Conservation (phyloP, 495 filamentous ascomycete species). For the Hypomontagnella monticulosa region DNA sequence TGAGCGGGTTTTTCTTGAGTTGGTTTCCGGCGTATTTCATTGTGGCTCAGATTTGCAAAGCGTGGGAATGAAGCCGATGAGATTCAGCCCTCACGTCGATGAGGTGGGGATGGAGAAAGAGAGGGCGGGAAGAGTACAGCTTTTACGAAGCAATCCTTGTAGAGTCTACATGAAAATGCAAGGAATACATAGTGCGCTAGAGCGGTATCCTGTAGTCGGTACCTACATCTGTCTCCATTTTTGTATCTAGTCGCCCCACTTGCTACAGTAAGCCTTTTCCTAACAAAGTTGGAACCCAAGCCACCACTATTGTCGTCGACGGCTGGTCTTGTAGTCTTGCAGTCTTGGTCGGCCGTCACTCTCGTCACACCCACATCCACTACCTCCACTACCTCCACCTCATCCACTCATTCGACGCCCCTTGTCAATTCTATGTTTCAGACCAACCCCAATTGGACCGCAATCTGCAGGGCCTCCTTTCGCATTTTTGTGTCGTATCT, state of each 20-base stretch:
- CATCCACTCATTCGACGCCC: neutral
- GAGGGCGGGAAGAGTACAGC: neutral
- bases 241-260: neutral
- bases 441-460: slow-evolving; percentile 39
- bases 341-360: neutral
- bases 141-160: neutral
- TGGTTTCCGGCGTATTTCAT: slow-evolving; percentile 15
- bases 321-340: neutral
- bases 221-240: slow-evolving; percentile 1
- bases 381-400: neutral
- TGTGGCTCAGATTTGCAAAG: slow-evolving; percentile 2
- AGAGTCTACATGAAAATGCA: slow-evolving; percentile 9
- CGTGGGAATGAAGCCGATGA: slow-evolving; percentile 4
- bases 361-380: slow-evolving; percentile 7
- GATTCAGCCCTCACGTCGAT: slow-evolving; percentile 13
- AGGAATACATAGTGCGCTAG: slow-evolving; percentile 14
- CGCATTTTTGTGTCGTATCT: slow-evolving; percentile 30
- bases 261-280: neutral
- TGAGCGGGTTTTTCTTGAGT: slow-evolving; percentile 3
- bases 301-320: neutral
- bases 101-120: slow-evolving; percentile 6
- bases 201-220: slow-evolving; percentile 11
- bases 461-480: slow-evolving; percentile 41
- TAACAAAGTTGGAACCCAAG: neutral
- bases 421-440: slow-evolving; percentile 38